Evolutionary conservation across 2,329 filamentous ascomycete species (phyloP), one percentile per base, ranked within the genome.

Genomic region (Epichloe bromicola): DNA sequence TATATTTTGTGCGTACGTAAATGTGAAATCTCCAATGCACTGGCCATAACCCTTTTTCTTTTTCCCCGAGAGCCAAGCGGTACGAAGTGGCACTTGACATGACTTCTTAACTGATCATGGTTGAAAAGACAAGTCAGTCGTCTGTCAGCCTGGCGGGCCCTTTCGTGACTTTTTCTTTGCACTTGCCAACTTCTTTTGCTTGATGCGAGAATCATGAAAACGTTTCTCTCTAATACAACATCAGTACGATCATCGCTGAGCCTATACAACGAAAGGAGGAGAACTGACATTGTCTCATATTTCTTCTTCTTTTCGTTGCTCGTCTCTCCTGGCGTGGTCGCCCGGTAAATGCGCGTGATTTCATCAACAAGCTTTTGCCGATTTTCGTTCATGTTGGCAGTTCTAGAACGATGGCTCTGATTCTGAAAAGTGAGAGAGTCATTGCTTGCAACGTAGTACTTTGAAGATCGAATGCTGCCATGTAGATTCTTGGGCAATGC

Each of bases 381-480:
- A 58, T 81, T 82, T 39, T 79, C 74, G 1, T 75, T 70, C 10
- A 67, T 64, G 57, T 82, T 82, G 46, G 72, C 70, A 15, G 66
- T 65, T 44, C 75, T 68, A 39, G 74, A 77, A 19, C 78, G 69
- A 49, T 75, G 70, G 2, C 70, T 74, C 59, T 82, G 78, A 0
- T 75, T 75, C 49, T 79, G 72, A 36, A 82, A 73, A 0, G 70
- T 73, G 53, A 80, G 70, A 40, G 70, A 72, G 59, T 81, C 75
- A 53, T 63, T 78, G 37, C 68, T 62, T 40, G 64, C 67, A 1
- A 73, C 69, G 59, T 80, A 81, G 58, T 80, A 80, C 42, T 69
- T 76, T 3, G 76, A 80, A 23, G 61, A 56, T n/a, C 74, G 70
- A 33, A 81, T 57, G n/a, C 61, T 63, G 4, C 59, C 38, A 40